Evolutionary conservation across 352 stramenopile genomes (phyloP).

Genomic region (Thraustochytrium striatum): DNA sequence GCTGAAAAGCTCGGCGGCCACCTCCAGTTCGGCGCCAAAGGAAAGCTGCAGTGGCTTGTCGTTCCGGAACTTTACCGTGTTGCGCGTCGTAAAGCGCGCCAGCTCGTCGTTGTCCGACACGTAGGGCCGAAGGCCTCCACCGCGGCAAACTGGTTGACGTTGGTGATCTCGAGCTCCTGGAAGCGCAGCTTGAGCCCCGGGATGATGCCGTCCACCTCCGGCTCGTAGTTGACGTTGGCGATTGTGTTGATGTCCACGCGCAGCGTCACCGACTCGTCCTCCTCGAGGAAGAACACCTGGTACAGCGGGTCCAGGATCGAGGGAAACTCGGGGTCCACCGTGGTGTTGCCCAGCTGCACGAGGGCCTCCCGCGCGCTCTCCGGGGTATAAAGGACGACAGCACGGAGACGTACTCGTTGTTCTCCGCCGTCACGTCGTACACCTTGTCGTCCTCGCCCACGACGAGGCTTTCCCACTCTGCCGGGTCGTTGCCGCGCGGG

Average conservation of each 20-base stretch:
- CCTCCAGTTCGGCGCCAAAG: conserved; percentile 1
- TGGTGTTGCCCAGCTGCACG: not conserved
- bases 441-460: not conserved
- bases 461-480: not conserved
- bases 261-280: not conserved
- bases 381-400: not conserved
- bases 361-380: not conserved
- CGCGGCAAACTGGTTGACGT: not conserved
- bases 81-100: not conserved
- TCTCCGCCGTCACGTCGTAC: conserved; percentile 3
- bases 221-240: not conserved
- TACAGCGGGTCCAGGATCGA: conserved; percentile 21
- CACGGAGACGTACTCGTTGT: conserved; percentile 8
- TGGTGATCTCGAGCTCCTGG: not conserved
- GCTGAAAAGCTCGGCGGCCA: not conserved
- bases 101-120: not conserved
- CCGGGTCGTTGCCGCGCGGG: not conserved
- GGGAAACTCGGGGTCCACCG: not conserved
- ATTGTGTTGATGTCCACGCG: not conserved
- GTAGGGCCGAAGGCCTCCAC: not conserved
- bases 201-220: no score
- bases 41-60: not conserved
- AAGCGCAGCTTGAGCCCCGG: not conserved
- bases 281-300: not conserved
- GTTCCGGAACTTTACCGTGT: not conserved